Percentiles rank a stretch among this genome's conserved stretches.
Evolutionary conservation across 2,329 filamentous ascomycete genomes (phyloP).

Genomic region (Trichoderma koningiopsis): DNA sequence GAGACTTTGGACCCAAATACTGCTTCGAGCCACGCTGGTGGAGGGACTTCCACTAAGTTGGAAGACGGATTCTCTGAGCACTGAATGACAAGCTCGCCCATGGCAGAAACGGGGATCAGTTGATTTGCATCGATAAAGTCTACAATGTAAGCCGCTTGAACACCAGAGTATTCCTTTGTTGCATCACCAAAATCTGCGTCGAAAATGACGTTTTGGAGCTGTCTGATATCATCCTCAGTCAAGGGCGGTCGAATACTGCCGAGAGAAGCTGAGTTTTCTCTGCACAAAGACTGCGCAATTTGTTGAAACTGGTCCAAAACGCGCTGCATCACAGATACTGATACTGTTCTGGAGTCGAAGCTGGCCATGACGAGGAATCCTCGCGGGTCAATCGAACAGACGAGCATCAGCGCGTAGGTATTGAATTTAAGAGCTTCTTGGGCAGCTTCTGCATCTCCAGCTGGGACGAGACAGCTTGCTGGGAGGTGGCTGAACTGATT

Average conservation of each 20-base stretch:
- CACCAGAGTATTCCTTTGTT: slow-evolving; percentile 32
- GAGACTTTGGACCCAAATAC: slow-evolving; percentile 29
- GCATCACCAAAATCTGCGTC: slow-evolving; percentile 28
- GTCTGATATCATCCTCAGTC: slow-evolving; percentile 38
- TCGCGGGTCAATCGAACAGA: slow-evolving; percentile 60
- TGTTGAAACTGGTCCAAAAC: slow-evolving; percentile 55
- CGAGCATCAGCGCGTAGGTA: slow-evolving; percentile 65
- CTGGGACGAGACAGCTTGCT: slow-evolving; percentile 56
- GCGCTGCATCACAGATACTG: slow-evolving; percentile 52
- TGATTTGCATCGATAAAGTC: slow-evolving; percentile 40
- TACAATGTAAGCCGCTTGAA: slow-evolving; percentile 45
- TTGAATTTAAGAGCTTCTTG: slow-evolving; percentile 62
- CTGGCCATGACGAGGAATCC: slow-evolving; percentile 63
- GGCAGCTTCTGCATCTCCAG: slow-evolving; percentile 58
- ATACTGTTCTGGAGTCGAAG: slow-evolving; percentile 64
- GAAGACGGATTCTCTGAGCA: slow-evolving; percentile 24
- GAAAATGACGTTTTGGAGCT: slow-evolving; percentile 36
- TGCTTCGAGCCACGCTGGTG: not conserved
- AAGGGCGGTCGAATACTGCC: slow-evolving; percentile 39
- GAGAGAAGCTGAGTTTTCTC: slow-evolving; percentile 38
- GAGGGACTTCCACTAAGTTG: not conserved
- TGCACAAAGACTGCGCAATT: slow-evolving; percentile 53
- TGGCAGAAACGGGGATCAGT: slow-evolving; percentile 44
- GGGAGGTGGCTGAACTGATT: slow-evolving; percentile 40
- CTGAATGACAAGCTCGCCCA: slow-evolving; percentile 50